Evolutionary conservation across 345 rosid genomes (phyloP).

Genomic region (Carallia brachiata): DNA sequence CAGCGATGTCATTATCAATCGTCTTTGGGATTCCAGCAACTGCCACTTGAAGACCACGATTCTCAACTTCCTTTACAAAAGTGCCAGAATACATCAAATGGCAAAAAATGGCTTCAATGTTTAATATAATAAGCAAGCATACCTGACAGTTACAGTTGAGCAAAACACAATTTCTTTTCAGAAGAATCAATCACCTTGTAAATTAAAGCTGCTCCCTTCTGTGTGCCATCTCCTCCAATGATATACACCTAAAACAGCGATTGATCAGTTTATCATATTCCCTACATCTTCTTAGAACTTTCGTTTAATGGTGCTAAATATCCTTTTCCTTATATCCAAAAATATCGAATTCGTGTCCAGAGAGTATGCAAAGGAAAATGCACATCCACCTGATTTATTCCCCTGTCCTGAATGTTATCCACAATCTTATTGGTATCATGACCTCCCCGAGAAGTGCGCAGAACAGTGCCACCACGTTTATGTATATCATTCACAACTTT

Average conservation of each 20-base stretch:
- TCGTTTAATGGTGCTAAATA: not conserved
- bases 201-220: slow-evolving; percentile 74
- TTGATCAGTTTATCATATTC: not conserved
- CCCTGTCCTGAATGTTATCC: slow-evolving; percentile 88
- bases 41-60: slow-evolving; percentile 78
- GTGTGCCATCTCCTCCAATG: slow-evolving; percentile 96
- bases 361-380: slow-evolving; percentile 7
- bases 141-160: not conserved
- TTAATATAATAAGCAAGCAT: not conserved
- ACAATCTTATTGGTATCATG: slow-evolving; percentile 88
- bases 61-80: slow-evolving; percentile 73
- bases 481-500: slow-evolving; percentile 86
- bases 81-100: not conserved
- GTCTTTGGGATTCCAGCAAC: slow-evolving; percentile 92
- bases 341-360: slow-evolving; percentile 1
- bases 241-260: slow-evolving; percentile 65
- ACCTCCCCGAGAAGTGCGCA: slow-evolving; percentile 87
- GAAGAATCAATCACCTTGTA: slow-evolving; percentile 51
- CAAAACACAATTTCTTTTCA: not conserved
- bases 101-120: not conserved
- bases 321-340: not conserved
- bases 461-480: slow-evolving; percentile 89
- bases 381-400: slow-evolving; percentile 73
- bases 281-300: not conserved
- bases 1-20: slow-evolving; percentile 86